phyloP scores from a whole-genome alignment of 2,329 filamentous ascomycete species.

The Trichoderma atroviride region DNA sequence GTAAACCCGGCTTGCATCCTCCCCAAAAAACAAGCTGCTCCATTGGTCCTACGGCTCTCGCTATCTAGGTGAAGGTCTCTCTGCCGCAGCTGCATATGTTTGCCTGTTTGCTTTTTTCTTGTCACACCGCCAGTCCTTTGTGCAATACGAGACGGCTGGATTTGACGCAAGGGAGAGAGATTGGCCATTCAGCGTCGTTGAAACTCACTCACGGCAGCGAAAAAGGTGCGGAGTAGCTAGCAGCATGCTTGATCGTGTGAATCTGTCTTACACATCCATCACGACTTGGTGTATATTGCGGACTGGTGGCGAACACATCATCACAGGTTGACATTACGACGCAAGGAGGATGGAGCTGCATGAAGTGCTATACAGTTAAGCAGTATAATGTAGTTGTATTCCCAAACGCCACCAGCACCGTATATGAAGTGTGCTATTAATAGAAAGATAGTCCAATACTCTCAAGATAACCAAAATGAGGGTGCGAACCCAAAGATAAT shows the following conservation, averaged over 20 bases:
- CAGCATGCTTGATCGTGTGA: not conserved
- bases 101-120: not conserved
- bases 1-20: not conserved
- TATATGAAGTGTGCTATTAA: not conserved
- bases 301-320: not conserved
- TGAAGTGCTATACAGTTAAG: not conserved
- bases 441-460: not conserved
- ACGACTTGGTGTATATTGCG: not conserved
- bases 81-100: not conserved
- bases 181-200: not conserved
- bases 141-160: not conserved
- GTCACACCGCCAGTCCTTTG: conserved; percentile 21
- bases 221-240: not conserved
- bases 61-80: not conserved
- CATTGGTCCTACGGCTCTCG: not conserved
- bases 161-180: not conserved
- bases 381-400: not conserved
- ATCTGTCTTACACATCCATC: not conserved
- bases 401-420: conserved; percentile 1
- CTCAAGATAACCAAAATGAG: not conserved
- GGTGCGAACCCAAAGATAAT: not conserved
- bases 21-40: not conserved
- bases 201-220: not conserved
- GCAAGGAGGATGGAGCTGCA: not conserved
- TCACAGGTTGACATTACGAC: not conserved